Percentiles rank a stretch among this genome's conserved stretches.
Evolutionary conservation across 2,329 filamentous ascomycete species (phyloP).

Genomic region (Fusarium ambrosium): DNA sequence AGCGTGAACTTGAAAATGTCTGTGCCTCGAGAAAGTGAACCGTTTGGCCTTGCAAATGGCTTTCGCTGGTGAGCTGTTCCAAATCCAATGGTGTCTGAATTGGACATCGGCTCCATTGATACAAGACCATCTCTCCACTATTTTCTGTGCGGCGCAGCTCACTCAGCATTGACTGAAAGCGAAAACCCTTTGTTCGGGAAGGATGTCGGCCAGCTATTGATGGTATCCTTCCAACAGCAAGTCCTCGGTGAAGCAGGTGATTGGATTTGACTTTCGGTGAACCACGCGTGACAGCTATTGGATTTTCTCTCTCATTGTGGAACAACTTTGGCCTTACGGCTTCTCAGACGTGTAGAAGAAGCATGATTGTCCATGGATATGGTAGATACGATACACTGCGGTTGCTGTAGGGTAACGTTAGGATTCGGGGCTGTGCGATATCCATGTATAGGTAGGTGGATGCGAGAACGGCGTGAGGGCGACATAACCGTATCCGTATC

Average conservation of each 20-base stretch:
- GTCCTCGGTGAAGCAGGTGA: not conserved
- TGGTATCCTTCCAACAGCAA: not conserved
- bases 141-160: not conserved
- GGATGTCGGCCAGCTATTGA: not conserved
- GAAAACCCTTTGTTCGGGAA: not conserved
- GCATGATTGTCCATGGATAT: not conserved
- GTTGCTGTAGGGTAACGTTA: not conserved
- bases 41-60: not conserved
- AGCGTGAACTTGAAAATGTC: no score
- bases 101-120: not conserved
- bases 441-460: not conserved
- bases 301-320: not conserved
- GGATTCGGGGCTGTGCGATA: not conserved
- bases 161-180: not conserved
- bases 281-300: not conserved
- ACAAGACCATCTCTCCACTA: not conserved
- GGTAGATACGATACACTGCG: not conserved
- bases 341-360: not conserved
- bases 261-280: not conserved
- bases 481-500: not conserved
- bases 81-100: not conserved
- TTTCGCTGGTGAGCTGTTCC: not conserved
- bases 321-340: not conserved
- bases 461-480: not conserved
- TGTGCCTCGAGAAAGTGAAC: not conserved